Conservation (phyloP, 2,329 filamentous ascomycete species). For the Torrubiella hemipterigena region DNA sequence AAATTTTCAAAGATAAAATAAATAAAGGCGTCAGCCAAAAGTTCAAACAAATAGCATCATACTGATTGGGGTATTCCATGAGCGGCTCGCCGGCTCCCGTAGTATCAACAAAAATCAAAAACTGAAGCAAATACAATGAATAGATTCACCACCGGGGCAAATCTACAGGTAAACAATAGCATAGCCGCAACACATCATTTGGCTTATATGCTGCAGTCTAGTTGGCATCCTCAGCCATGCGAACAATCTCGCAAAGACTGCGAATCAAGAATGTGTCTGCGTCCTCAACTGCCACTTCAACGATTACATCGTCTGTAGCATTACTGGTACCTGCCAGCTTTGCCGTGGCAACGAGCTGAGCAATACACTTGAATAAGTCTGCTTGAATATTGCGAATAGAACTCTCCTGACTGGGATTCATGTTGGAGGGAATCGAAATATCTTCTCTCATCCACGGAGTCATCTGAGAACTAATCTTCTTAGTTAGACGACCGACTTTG, state of each 20-base stretch:
- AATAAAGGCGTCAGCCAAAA: no score
- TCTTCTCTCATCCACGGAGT: conserved; percentile 16
- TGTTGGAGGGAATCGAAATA: conserved; percentile 8
- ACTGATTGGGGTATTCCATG: no score
- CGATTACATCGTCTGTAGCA: conserved; percentile 14
- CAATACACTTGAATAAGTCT: conserved; percentile 38
- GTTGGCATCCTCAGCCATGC: conserved; percentile 20
- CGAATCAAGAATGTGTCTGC: conserved; percentile 25
- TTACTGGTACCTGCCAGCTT: conserved; percentile 20
- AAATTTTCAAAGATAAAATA: no score
- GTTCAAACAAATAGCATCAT: no score
- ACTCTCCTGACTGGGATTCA: conserved; percentile 16
- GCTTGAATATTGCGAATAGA: conserved; percentile 32
- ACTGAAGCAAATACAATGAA: no score
- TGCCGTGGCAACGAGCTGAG: conserved; percentile 36
- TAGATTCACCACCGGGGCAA: no score
- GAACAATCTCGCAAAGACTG: conserved; percentile 30
- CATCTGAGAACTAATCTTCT: conserved; percentile 14
- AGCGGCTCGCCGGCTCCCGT: no score
- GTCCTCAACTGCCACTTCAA: conserved; percentile 18
- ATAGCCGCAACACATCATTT: no score
- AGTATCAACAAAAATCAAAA: no score
- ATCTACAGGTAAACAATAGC: no score
- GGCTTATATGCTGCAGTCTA: no score
- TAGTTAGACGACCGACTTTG: conserved; percentile 12